Evolutionary conservation across 2,329 filamentous ascomycete species (phyloP), one percentile per base, ranked within the genome.

Genomic region (Arthroderma sp.): DNA sequence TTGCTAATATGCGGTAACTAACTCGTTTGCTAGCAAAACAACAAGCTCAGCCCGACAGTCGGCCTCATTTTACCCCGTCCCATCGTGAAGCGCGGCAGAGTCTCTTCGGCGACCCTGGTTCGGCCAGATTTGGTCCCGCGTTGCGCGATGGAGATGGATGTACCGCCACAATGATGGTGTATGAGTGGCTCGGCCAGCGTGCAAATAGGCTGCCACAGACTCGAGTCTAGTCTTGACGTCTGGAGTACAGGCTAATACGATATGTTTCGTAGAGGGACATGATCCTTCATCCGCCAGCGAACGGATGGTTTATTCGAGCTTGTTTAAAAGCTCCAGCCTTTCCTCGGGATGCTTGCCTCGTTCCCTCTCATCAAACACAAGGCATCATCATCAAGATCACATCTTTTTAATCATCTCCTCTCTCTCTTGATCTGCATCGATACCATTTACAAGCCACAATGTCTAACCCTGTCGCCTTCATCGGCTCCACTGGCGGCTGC

Each of bases 401-500:
- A 51, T 25, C 47, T 33, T 25, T 35, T 5, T 4, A 31, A 5
- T 31, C n/a, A 17, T 17, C 15, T 1, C 33, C 9, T 6, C n/a
- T 13, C 6, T 8, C 28, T 31, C 11, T n/a, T n/a, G n/a, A n/a
- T n/a, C 21, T 15, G 13, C 9, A 7, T 23, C 25, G 9, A 11
- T 35, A 31, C 15, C n/a, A 8, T 35, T 15, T 31, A 31, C 47
- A n/a, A 51, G 13, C n/a, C 25, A 17, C 6, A 54, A 54, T 39
- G n/a, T 35, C 51, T 15, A 25, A n/a, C 19, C 37, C 57, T 21
- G 64, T 79, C 56, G 74, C 76, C 41, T 79, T 80, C 68, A 74
- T 80, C 61, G 78, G 78, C 51, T 76, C 77, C 23, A 80, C 77
- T 21, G 77, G 76, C 57, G 78, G 77, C 53, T 74, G 73, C 60